These are phyloP conservation scores for Hygrophorus russula DNA, from an alignment of 768 basidiomycete species.

Conservation along the genomic window DNA sequence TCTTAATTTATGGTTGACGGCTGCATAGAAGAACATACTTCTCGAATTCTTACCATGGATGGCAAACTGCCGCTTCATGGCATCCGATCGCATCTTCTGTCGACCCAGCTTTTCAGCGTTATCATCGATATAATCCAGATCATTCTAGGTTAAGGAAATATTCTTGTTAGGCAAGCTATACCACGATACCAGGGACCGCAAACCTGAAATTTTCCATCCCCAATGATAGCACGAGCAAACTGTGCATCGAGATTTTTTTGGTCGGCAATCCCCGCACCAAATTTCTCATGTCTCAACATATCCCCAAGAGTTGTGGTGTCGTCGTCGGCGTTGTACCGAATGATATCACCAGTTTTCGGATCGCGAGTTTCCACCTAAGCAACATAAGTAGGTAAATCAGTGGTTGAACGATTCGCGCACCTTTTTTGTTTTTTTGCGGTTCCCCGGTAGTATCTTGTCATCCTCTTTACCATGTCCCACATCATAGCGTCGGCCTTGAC, in stretches of 20 bases:
- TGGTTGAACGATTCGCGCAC: background rate
- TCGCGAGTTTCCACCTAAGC: constrained; percentile 80
- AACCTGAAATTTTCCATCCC: constrained; percentile 82
- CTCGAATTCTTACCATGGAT: constrained; percentile 55
- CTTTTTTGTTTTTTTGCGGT: background rate
- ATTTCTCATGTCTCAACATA: constrained; percentile 86
- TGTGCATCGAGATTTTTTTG: constrained; percentile 89
- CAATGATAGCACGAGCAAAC: constrained; percentile 79
- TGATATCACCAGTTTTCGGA: constrained; percentile 77
- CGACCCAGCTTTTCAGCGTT: constrained; percentile 88
- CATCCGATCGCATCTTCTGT: constrained; percentile 93
- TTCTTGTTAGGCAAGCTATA: no score
- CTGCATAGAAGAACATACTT: background rate
- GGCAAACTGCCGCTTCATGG: constrained; percentile 94
- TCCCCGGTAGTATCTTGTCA: background rate
- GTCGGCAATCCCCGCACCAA: constrained; percentile 80
- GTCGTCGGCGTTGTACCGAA: constrained; percentile 87
- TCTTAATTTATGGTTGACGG: constrained; percentile 33
- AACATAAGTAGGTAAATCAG: background rate
- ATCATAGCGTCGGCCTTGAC: constrained; percentile 78
- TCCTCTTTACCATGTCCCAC: constrained; percentile 35
- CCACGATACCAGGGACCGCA: no score
- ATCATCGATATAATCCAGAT: constrained; percentile 93
- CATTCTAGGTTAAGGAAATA: constrained; percentile 42
- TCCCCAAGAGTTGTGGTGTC: constrained; percentile 80